Percentiles rank a stretch among this genome's conserved stretches.
phyloP scores from a whole-genome alignment of 495 filamentous ascomycete genomes.

The Penicillium paradoxum region DNA sequence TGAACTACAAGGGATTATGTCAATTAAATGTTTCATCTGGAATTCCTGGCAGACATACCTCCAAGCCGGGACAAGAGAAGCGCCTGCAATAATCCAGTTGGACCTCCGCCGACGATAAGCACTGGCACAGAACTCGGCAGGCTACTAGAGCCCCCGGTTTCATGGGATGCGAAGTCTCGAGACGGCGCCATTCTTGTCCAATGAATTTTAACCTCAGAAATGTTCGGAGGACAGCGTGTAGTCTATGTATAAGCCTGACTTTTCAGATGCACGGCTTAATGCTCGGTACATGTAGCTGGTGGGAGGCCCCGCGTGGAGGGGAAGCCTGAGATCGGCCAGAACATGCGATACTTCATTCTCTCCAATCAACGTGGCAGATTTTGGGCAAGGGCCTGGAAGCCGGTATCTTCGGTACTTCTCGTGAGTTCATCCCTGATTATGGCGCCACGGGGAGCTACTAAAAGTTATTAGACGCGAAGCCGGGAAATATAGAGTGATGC shows the following conservation, averaged over 20 bases:
- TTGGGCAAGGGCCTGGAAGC: not conserved
- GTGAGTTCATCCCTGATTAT: not conserved
- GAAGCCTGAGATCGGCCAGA: not conserved
- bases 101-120: slow-evolving; percentile 36
- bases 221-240: not conserved
- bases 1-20: slow-evolving; percentile 10
- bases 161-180: not conserved
- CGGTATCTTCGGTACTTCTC: not conserved
- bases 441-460: too few relatives aligned
- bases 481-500: not conserved
- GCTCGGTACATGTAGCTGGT: not conserved
- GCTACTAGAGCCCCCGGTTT: not conserved
- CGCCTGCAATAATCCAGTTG: slow-evolving; percentile 26
- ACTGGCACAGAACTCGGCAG: slow-evolving; percentile 18
- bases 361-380: not conserved
- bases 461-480: not conserved
- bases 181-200: slow-evolving; percentile 1
- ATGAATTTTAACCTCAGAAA: too few relatives aligned
- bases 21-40: not conserved
- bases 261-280: not conserved
- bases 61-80: slow-evolving; percentile 23
- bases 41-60: slow-evolving; percentile 1
- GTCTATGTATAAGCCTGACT: not conserved
- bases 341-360: not conserved
- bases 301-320: not conserved